A percentile compares a stretch with the other conserved stretches of the same genome.
Evolutionary conservation across 1,284 basidiomycete genomes (phyloP).

Genomic region (Microbotryum intermedium): DNA sequence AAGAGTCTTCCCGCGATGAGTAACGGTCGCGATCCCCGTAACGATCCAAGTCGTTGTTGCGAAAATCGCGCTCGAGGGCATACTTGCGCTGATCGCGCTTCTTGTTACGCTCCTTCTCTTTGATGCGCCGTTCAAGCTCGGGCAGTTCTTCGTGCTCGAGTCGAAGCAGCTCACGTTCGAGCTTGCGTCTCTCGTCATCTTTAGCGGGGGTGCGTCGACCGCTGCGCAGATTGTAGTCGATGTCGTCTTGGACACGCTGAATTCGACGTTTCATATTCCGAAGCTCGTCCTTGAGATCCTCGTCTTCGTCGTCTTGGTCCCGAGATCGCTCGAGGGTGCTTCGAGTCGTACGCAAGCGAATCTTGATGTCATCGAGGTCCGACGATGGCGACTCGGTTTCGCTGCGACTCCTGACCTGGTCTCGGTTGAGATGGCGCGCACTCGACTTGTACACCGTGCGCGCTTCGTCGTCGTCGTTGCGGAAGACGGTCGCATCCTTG

Average conservation of each 20-base stretch:
- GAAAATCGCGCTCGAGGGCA: constrained; percentile 67
- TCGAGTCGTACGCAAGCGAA: constrained; percentile 71
- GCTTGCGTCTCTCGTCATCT: constrained; percentile 74
- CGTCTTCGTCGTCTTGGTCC: constrained; percentile 67
- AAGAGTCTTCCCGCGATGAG: constrained; percentile 43
- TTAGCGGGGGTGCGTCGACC: constrained; percentile 65
- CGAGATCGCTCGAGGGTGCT: constrained; percentile 68
- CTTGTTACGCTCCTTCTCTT: constrained; percentile 66
- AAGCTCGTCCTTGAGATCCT: constrained; percentile 80
- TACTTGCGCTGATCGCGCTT: constrained; percentile 70
- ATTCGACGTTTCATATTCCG: constrained; percentile 80
- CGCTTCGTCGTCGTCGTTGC: constrained; percentile 58
- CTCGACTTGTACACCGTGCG: constrained; percentile 68
- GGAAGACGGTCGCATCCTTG: constrained; percentile 88
- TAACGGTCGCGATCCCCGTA: constrained; percentile 13
- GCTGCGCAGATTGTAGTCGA: constrained; percentile 74
- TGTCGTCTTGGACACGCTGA: constrained; percentile 80
- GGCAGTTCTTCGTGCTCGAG: constrained; percentile 89
- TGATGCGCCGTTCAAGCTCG: constrained; percentile 76
- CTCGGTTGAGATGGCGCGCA: constrained; percentile 78
- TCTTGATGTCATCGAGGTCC: constrained; percentile 79
- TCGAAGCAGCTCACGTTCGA: constrained; percentile 79
- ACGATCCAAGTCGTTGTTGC: constrained; percentile 65
- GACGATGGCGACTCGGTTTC: constrained; percentile 59
- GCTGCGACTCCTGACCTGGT: constrained; percentile 63